A percentile compares a stretch with the other conserved stretches of the same genome.
phyloP scores from a whole-genome alignment of 495 filamentous ascomycete species.

The Penicillium paradoxum region DNA sequence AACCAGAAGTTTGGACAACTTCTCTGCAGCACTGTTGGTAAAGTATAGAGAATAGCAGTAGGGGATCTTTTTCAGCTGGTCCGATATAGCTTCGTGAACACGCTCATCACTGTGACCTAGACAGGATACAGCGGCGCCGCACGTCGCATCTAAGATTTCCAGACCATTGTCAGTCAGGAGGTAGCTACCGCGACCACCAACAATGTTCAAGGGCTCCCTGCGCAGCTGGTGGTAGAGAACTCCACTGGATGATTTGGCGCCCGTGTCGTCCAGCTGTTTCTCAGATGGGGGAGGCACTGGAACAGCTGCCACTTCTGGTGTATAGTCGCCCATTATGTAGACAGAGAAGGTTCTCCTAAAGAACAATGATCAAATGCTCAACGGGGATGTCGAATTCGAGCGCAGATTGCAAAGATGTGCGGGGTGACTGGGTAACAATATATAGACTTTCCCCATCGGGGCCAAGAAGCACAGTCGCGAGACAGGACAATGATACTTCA shows the following conservation, averaged over 20 bases:
- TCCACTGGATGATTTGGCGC: conserved; percentile 9
- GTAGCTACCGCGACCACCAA: conserved; percentile 19
- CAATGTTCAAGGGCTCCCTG: conserved; percentile 18
- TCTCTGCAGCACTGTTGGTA: conserved; percentile 34
- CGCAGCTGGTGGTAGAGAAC: conserved; percentile 24
- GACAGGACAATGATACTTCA: neutral
- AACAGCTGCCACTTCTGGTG: conserved; percentile 1
- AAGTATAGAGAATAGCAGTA: conserved; percentile 47
- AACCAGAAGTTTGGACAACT: conserved; percentile 30
- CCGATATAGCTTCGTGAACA: conserved; percentile 37
- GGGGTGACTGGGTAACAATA: neutral
- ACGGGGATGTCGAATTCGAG: neutral
- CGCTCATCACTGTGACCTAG: conserved; percentile 34
- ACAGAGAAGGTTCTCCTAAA: neutral
- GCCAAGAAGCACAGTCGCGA: neutral
- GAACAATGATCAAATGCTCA: neutral
- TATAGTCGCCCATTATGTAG: conserved; percentile 23
- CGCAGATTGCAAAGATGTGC: neutral
- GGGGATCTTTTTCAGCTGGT: conserved; percentile 36
- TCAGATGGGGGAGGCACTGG: neutral
- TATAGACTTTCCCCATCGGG: neutral
- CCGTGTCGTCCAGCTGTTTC: neutral
- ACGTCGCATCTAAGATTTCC: conserved; percentile 24
- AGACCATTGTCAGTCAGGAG: conserved; percentile 11
- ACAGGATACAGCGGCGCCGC: conserved; percentile 37